These are phyloP conservation scores for Eudorina sp. DNA, from an alignment of 139 green algal species.

Conservation along the genomic window DNA sequence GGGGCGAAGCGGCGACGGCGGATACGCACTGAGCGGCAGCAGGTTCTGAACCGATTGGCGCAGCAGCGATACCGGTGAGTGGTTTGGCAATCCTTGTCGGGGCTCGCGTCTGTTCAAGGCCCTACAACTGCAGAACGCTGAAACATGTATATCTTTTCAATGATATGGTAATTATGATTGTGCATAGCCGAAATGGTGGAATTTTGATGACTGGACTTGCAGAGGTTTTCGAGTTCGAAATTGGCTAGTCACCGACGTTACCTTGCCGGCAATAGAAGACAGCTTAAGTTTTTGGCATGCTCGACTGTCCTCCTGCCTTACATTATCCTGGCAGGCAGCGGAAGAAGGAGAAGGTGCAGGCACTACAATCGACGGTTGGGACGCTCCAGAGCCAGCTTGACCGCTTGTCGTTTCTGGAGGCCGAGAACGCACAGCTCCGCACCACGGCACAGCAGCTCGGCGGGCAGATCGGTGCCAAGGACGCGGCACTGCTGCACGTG, in stretches of 20 bases:
- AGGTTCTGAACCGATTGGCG: constrained; percentile 63
- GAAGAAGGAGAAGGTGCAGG: constrained; percentile 65
- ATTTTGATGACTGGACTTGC: too few species aligned
- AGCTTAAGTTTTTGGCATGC: too few species aligned
- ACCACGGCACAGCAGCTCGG: constrained; percentile 40
- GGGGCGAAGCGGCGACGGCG: constrained; percentile 54
- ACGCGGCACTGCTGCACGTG: neutral
- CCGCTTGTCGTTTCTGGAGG: constrained; percentile 45
- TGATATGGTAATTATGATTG: too few species aligned
- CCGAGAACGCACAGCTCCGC: constrained; percentile 44
- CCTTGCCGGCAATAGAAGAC: too few species aligned
- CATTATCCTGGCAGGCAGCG: constrained; percentile 62
- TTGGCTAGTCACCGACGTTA: too few species aligned
- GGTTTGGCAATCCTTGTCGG: too few species aligned
- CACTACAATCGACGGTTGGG: constrained; percentile 54
- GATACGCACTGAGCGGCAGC: constrained; percentile 62
- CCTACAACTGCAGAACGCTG: too few species aligned
- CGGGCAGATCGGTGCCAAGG: constrained; percentile 5
- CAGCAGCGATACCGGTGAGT: constrained; percentile 66
- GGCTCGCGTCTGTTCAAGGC: too few species aligned
- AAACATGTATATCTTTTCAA: too few species aligned
- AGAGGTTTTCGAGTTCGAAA: too few species aligned
- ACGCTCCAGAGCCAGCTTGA: constrained; percentile 45
- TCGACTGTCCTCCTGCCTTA: too few species aligned
- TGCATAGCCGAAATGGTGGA: too few species aligned